Conservation (phyloP, 2,329 filamentous ascomycete species). For the Diaporthe sp. region DNA sequence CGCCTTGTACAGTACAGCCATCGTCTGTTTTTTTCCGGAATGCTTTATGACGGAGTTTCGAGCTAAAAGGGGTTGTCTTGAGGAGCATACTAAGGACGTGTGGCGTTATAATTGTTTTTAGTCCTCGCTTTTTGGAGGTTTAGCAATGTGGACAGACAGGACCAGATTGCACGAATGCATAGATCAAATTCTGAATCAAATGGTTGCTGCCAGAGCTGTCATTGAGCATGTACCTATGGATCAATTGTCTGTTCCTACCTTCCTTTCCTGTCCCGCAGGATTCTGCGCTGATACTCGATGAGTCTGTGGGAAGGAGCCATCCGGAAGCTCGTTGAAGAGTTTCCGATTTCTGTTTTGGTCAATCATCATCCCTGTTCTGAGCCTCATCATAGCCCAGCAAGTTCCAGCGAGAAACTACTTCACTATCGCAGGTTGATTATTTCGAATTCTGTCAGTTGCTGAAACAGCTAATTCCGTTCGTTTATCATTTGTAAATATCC, state of each 20-base stretch:
- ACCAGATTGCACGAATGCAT: slow-evolving; percentile 22
- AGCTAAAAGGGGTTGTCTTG: slow-evolving; percentile 2
- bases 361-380: background rate
- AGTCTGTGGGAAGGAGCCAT: background rate
- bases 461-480: slow-evolving; percentile 13
- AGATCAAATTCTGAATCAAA: slow-evolving; percentile 12
- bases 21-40: background rate
- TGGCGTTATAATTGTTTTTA: slow-evolving; percentile 34
- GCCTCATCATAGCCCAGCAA: background rate
- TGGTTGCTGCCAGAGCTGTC: background rate
- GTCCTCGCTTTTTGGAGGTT: slow-evolving; percentile 23
- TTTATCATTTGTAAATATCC: background rate
- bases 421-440: background rate
- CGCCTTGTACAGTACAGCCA: slow-evolving; percentile 33
- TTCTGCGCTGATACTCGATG: background rate
- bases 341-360: too few relatives aligned
- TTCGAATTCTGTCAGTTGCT: background rate
- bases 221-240: background rate
- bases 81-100: slow-evolving; percentile 22
- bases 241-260: background rate
- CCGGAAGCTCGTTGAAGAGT: background rate
- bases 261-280: background rate
- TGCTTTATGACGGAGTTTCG: slow-evolving; percentile 37
- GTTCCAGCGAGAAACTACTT: background rate
- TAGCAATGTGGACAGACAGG: slow-evolving; percentile 22